Evolutionary conservation across 306 rosid genomes (phyloP).

Genomic region (Malus sylvestris): DNA sequence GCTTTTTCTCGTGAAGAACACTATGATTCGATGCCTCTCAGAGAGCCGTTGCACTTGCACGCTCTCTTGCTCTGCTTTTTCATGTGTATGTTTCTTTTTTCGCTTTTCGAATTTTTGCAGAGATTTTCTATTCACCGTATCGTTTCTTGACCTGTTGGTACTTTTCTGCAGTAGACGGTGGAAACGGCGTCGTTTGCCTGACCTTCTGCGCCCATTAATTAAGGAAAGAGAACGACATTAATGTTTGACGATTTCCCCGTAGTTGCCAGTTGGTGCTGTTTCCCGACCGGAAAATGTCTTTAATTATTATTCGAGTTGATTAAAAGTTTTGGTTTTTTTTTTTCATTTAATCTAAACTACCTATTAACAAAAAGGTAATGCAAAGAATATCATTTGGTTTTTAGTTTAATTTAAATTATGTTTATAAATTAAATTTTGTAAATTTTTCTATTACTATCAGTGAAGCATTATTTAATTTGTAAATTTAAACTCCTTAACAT

Average conservation of each 20-base stretch:
- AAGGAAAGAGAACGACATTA: not conserved
- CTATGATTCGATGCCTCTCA: constrained; percentile 1
- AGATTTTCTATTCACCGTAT: not conserved
- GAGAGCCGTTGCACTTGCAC: not conserved
- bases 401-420: too few species aligned
- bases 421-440: too few species aligned
- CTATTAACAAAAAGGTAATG: too few species aligned
- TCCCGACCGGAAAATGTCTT: not conserved
- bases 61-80: not conserved
- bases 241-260: constrained; percentile 8
- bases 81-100: not conserved
- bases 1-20: constrained; percentile 19
- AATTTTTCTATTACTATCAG: too few species aligned
- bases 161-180: not conserved
- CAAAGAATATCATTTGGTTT: too few species aligned
- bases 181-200: constrained; percentile 4
- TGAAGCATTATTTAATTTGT: rapidly evolving
- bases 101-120: not conserved
- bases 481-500: rapidly evolving
- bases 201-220: not conserved
- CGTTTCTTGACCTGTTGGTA: not conserved
- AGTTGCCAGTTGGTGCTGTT: not conserved
- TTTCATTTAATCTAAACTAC: too few species aligned
- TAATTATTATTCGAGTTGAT: too few species aligned
- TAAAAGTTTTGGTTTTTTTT: too few species aligned